Conservation (phyloP, 2,329 filamentous ascomycete species). For the Madurella mycetomatis region DNA sequence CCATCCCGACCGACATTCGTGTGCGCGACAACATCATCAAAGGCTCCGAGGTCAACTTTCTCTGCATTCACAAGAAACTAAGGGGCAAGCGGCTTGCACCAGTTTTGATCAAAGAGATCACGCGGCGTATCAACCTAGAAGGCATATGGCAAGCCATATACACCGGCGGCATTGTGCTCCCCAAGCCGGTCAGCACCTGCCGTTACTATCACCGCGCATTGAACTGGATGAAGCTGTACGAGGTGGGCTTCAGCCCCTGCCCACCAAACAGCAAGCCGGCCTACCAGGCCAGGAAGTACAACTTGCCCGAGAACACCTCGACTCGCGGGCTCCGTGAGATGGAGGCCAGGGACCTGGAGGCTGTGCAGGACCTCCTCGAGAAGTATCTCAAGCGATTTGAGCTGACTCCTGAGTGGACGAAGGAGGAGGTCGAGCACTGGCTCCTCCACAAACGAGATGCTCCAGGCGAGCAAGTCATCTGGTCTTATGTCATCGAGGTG, state of each 20-base stretch:
- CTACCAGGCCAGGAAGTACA: slow-evolving; percentile 81
- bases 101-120: slow-evolving; percentile 96
- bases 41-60: slow-evolving; percentile 94
- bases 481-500: slow-evolving; percentile 87
- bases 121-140: slow-evolving; percentile 79
- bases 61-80: slow-evolving; percentile 97
- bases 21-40: slow-evolving; percentile 72
- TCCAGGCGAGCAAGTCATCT: slow-evolving; percentile 75
- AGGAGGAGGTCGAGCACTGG: slow-evolving; percentile 84
- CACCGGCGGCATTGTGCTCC: slow-evolving; percentile 86
- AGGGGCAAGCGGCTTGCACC: slow-evolving; percentile 88
- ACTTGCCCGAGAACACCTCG: slow-evolving; percentile 68
- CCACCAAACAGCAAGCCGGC: slow-evolving; percentile 78
- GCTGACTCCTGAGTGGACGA: slow-evolving; percentile 75
- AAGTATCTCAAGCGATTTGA: slow-evolving; percentile 77
- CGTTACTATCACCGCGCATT: slow-evolving; percentile 92
- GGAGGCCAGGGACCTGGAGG: slow-evolving; percentile 71
- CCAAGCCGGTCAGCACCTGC: slow-evolving; percentile 86
- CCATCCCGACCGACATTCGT: slow-evolving; percentile 77
- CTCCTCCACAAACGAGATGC: slow-evolving; percentile 65
- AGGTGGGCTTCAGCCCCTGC: slow-evolving; percentile 88
- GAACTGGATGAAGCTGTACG: slow-evolving; percentile 94
- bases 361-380: slow-evolving; percentile 68
- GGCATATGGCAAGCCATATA: slow-evolving; percentile 94
- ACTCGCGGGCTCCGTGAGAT: slow-evolving; percentile 76